These are phyloP conservation scores for Penicillium ochrochloron DNA, from an alignment of 495 filamentous ascomycete species.

Conservation along the genomic window DNA sequence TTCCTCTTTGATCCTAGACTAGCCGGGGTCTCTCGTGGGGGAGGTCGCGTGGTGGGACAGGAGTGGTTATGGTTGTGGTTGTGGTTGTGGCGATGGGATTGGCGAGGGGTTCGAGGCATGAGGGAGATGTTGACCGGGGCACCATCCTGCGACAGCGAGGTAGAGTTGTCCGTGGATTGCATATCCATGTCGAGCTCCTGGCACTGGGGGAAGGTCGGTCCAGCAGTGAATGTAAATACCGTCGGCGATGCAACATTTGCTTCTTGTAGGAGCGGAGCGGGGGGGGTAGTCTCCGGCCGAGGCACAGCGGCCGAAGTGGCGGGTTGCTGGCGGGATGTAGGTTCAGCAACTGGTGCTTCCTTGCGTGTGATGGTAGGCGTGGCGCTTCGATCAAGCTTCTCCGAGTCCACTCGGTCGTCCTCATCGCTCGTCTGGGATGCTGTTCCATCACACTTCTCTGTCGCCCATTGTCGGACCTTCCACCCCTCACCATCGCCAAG, in stretches of 20 bases:
- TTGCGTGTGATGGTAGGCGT: conserved; percentile 67
- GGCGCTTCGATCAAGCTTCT: conserved; percentile 58
- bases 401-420: conserved; percentile 59
- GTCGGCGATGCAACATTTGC: conserved; percentile 39
- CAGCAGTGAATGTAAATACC: conserved; percentile 69
- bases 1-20: conserved; percentile 77
- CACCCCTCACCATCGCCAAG: conserved; percentile 79
- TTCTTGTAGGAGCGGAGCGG: conserved; percentile 33
- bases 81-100: conserved; percentile 54
- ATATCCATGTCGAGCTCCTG: conserved; percentile 70
- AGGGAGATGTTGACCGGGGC: conserved; percentile 57
- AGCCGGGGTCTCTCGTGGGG: conserved; percentile 47
- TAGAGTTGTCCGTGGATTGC: conserved; percentile 50
- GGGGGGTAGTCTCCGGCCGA: conserved; percentile 30
- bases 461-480: conserved; percentile 82
- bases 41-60: conserved; percentile 48
- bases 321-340: conserved; percentile 33
- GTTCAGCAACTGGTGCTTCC: conserved; percentile 43
- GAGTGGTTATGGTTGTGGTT: conserved; percentile 47
- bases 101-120: conserved; percentile 55
- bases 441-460: conserved; percentile 71
- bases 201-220: conserved; percentile 62
- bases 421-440: conserved; percentile 71
- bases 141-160: conserved; percentile 38
- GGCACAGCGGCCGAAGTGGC: conserved; percentile 40